Evolutionary conservation across 2,329 filamentous ascomycete genomes (phyloP).

Genomic region (Davidsoniella virescens): DNA sequence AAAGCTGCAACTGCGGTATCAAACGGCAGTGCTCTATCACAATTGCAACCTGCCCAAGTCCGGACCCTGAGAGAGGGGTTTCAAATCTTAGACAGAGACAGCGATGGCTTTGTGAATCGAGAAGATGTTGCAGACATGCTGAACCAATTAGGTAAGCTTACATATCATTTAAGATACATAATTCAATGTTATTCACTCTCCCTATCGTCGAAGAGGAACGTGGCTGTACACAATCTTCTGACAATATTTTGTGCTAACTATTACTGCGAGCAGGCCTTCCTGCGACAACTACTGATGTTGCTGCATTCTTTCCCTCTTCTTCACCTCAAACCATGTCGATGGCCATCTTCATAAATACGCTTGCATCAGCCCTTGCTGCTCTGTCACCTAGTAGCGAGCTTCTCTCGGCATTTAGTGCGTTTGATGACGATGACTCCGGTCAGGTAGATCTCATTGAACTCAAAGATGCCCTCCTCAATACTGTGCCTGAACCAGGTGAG

Average conservation of each 20-base stretch:
- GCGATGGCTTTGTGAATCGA: slow-evolving; percentile 65
- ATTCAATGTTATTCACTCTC: not conserved
- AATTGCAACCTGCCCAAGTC: slow-evolving; percentile 66
- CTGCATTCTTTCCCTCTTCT: slow-evolving; percentile 65
- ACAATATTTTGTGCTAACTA: slow-evolving; percentile 10
- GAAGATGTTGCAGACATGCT: slow-evolving; percentile 82
- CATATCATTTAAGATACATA: not conserved
- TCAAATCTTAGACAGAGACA: slow-evolving; percentile 79
- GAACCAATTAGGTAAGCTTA: slow-evolving; percentile 52
- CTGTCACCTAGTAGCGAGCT: slow-evolving; percentile 69
- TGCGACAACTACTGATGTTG: slow-evolving; percentile 51
- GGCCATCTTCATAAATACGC: slow-evolving; percentile 67
- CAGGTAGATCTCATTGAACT: slow-evolving; percentile 76
- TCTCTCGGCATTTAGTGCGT: slow-evolving; percentile 79
- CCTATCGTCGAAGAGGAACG: not conserved
- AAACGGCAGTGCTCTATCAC: slow-evolving; percentile 43
- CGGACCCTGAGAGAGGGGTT: slow-evolving; percentile 84
- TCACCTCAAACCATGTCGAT: slow-evolving; percentile 61
- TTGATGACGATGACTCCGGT: slow-evolving; percentile 89
- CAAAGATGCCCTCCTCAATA: slow-evolving; percentile 67
- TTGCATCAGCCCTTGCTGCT: slow-evolving; percentile 57
- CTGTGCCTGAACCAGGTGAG: slow-evolving; percentile 58
- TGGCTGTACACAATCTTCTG: not conserved
- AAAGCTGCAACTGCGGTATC: slow-evolving; percentile 13
- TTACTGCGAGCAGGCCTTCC: slow-evolving; percentile 45